phyloP scores from a whole-genome alignment of 2,329 filamentous ascomycete genomes.

The Ophiocordyceps camponoti-leonardi region DNA sequence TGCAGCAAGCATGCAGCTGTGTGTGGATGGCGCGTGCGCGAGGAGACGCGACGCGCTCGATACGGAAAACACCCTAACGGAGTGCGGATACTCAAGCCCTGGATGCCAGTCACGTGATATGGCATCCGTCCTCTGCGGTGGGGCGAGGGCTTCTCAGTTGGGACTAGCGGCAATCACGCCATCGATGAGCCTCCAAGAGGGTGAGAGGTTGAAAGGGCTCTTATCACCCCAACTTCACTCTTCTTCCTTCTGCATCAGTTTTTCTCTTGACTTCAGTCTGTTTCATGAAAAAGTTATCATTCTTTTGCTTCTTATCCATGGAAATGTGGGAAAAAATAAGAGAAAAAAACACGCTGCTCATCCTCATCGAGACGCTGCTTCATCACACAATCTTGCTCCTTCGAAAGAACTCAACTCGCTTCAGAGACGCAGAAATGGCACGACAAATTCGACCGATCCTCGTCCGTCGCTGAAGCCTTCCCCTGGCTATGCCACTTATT shows the following conservation, averaged over 20 bases:
- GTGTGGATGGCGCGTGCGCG: not conserved
- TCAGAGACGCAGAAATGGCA: not conserved
- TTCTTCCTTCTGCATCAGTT: conserved; percentile 2
- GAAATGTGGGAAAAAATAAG: not conserved
- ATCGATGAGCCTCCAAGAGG: conserved; percentile 11
- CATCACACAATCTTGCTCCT: conserved; percentile 1
- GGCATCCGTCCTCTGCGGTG: not conserved
- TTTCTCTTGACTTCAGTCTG: conserved; percentile 1
- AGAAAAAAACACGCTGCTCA: not conserved
- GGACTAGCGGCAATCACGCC: conserved; percentile 15
- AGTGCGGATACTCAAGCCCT: not conserved
- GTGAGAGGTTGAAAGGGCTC: conserved; percentile 4
- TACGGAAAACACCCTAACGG: not conserved
- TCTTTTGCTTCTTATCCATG: conserved; percentile 3
- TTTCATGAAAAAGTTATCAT: conserved; percentile 5
- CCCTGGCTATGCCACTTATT: conserved; percentile 8
- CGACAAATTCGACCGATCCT: not conserved
- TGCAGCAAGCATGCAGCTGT: not conserved
- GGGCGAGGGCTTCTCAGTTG: conserved; percentile 1
- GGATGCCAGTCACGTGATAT: not conserved
- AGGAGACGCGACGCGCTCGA: not conserved
- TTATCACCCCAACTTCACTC: conserved; percentile 7
- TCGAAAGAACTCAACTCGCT: not conserved
- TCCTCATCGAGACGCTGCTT: not conserved
- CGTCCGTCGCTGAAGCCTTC: not conserved